phyloP scores from a whole-genome alignment of 169 alveolate species.

The Cryptosporidium sp. region DNA sequence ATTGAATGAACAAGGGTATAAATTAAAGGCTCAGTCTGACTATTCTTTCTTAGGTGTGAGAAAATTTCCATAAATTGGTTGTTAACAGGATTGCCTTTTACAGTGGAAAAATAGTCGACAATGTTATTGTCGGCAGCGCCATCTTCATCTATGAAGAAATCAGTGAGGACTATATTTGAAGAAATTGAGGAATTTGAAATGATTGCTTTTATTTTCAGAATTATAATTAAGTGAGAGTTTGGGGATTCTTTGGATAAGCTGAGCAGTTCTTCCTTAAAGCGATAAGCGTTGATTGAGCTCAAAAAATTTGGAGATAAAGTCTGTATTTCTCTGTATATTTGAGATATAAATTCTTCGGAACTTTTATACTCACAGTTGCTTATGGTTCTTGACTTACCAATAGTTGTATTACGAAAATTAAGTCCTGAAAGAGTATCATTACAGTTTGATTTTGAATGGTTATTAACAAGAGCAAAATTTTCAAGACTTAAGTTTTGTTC shows the following conservation, averaged over 20 bases:
- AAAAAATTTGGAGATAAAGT: slow-evolving; percentile 11
- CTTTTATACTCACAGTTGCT: neutral
- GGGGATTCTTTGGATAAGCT: neutral
- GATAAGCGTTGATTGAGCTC: slow-evolving; percentile 18
- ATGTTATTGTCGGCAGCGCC: slow-evolving; percentile 13
- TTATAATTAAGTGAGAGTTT: slow-evolving; percentile 2
- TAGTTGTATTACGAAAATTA: neutral
- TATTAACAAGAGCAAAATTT: neutral
- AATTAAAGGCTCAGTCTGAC: slow-evolving; percentile 29
- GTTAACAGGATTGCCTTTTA: slow-evolving; percentile 1
- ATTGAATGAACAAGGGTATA: slow-evolving; percentile 58
- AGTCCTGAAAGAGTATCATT: neutral
- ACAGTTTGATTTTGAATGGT: neutral
- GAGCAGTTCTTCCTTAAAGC: neutral
- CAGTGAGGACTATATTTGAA: slow-evolving; percentile 42
- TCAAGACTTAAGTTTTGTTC: neutral
- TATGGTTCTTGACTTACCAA: neutral
- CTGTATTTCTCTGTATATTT: slow-evolving; percentile 46
- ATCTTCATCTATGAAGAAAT: slow-evolving; percentile 21
- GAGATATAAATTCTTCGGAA: slow-evolving; percentile 30
- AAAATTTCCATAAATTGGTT: slow-evolving; percentile 6
- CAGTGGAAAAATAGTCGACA: slow-evolving; percentile 2
- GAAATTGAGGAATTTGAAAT: slow-evolving; percentile 6
- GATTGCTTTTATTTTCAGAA: slow-evolving; percentile 28
- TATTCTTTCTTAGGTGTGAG: neutral